phyloP scores from a whole-genome alignment of 192 early-diverging fungal species.

The Diversispora eburnea region DNA sequence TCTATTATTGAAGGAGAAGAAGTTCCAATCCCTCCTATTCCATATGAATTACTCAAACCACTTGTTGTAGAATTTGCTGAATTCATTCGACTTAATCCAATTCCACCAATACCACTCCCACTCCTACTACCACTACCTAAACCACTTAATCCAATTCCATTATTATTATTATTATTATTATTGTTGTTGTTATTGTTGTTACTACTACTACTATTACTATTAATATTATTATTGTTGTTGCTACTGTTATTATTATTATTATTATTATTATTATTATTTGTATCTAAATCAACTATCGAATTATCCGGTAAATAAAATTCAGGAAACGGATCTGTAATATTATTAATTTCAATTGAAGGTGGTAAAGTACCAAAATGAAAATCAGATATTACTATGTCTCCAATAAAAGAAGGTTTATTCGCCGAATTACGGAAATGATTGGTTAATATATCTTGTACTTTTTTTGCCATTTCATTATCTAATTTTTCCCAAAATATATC shows the following conservation, averaged over 20 bases:
- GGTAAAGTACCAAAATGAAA: slow-evolving; percentile 70
- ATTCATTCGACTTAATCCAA: neutral
- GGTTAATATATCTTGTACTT: slow-evolving; percentile 25
- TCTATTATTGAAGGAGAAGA: too few species aligned
- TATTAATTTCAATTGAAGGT: slow-evolving; percentile 62
- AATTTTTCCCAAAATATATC: slow-evolving; percentile 30
- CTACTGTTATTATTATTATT: neutral
- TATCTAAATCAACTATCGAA: slow-evolving; percentile 36
- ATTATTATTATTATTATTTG: slow-evolving; percentile 14
- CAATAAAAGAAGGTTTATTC: slow-evolving; percentile 64
- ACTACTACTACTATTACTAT: neutral
- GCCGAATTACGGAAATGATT: slow-evolving; percentile 16
- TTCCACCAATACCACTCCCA: too few species aligned
- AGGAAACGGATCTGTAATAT: slow-evolving; percentile 70
- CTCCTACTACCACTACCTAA: too few species aligned
- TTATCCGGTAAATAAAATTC: slow-evolving; percentile 64
- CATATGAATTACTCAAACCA: too few species aligned
- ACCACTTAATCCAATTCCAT: neutral
- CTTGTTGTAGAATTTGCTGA: neutral
- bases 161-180: slow-evolving; percentile 4
- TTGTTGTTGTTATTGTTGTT: neutral
- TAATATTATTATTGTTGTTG: neutral
- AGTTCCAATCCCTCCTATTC: too few species aligned
- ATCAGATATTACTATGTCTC: slow-evolving; percentile 61
- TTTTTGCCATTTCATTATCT: slow-evolving; percentile 25